Base-by-base conservation (phyloP, 352 stramenopile genomes). In the Phytophthora sojae region DNA sequence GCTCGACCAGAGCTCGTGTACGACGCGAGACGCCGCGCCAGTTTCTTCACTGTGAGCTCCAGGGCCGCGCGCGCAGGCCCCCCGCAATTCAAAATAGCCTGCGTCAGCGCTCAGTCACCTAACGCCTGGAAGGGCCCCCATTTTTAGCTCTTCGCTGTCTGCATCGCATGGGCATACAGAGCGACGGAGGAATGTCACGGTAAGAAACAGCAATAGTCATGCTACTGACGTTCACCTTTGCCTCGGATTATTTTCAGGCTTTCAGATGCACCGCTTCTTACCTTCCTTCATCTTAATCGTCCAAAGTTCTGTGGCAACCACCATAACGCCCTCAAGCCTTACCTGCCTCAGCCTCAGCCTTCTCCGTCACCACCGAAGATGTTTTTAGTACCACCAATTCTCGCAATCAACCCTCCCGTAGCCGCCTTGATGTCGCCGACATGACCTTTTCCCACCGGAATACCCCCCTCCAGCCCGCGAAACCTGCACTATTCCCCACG, bases 11-110 rank as follows among this genome's bases (percentile, higher is more conserved):
- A 49, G 55, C 35, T 57, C 39, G 39, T 57, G 29, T 53, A 57
- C 57, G 39, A 39, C 14, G 35, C 32, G 14, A 54, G 55, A 58
- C 53, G 25, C 32, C 7, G 50, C 54, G 26, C 32, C 6, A 39
- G 42, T 54, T 67, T 70, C 67, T 66, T 65, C 61, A 59, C 67
- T 75, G 47, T 30, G 49, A 19, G 42, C 59, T 26, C 32, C 45
- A 60, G 17, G 6, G 15, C 25, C 11, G 14, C 54, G 26, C 42
- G 35, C 21, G 51, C 50, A 44, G 21, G 17, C 19, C 8, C 17
- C 2, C 15, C 23, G 23, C 11, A 26, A 25, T 26, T 12, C 32
- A 62, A 69, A 74, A 69, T 73, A 73, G 35, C 54, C 52, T 50
- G 12, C 12, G 52, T 59, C 47, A 53, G 44, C n/a, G n/a, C 44